A percentile compares a stretch with the other conserved stretches of the same genome.
Evolutionary conservation across 495 filamentous ascomycete species (phyloP).

Genomic region (Pseudomonodictys pantanalensis): DNA sequence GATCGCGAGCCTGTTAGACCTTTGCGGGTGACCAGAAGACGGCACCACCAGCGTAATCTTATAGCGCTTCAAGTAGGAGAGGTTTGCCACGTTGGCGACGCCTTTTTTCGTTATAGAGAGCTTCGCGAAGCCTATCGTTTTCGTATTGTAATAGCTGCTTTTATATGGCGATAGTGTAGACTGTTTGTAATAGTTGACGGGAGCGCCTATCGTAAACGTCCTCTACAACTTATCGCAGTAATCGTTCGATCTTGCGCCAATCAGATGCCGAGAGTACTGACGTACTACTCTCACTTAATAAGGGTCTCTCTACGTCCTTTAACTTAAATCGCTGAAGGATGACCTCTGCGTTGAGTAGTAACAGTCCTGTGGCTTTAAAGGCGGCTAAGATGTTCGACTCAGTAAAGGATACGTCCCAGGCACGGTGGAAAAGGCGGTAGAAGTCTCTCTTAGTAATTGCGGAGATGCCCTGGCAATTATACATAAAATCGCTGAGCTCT

Average conservation of each 20-base stretch:
- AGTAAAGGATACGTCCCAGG: background rate
- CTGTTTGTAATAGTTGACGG: background rate
- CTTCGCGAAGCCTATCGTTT: background rate
- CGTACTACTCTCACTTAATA: background rate
- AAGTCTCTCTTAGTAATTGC: background rate
- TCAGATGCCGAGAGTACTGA: background rate
- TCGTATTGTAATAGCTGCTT: background rate
- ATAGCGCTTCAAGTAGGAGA: background rate
- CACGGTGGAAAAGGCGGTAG: background rate
- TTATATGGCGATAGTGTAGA: background rate
- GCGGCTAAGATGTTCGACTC: background rate
- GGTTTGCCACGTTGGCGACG: background rate
- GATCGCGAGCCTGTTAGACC: background rate
- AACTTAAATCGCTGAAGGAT: background rate
- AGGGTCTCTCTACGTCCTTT: background rate
- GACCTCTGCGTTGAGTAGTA: background rate
- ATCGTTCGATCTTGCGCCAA: background rate
- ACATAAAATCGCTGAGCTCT: background rate
- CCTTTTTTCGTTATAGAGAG: background rate
- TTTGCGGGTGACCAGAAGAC: background rate
- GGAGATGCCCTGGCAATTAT: background rate
- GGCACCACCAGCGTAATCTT: background rate
- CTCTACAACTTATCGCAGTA: background rate
- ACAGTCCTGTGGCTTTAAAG: background rate
- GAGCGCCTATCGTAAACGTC: background rate